Conservation (phyloP, 805 yeast species). For the Candida vartiovaarae region DNA sequence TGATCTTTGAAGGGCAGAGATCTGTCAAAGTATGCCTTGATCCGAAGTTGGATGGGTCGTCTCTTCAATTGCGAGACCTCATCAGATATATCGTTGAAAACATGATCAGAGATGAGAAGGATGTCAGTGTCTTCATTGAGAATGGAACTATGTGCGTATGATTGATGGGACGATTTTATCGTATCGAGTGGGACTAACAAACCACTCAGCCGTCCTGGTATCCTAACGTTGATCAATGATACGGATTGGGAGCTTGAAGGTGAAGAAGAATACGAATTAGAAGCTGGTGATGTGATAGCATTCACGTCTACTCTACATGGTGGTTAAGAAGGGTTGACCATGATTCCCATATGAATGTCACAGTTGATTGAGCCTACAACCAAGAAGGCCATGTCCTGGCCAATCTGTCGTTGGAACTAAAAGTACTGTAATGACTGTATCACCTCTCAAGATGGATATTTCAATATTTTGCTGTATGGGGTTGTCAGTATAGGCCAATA, state of each 20-base stretch:
- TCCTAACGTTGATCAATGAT: constrained; percentile 84
- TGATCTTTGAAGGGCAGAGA: constrained; percentile 56
- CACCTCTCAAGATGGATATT: constrained; percentile 2
- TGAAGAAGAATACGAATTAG: constrained; percentile 71
- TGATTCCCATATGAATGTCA: constrained; percentile 60
- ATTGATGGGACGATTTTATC: neutral
- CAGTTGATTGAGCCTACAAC: constrained; percentile 22
- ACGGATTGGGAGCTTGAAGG: constrained; percentile 97
- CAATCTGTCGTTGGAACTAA: constrained; percentile 13
- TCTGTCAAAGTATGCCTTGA: constrained; percentile 43
- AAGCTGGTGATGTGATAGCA: constrained; percentile 68
- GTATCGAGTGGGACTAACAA: neutral
- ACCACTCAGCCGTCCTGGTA: constrained; percentile 70
- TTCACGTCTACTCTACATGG: constrained; percentile 95
- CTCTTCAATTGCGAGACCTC: constrained; percentile 38
- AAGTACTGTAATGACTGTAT: neutral
- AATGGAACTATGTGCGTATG: constrained; percentile 42
- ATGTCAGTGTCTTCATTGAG: constrained; percentile 69
- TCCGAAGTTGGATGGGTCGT: constrained; percentile 32
- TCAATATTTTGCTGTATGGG: neutral
- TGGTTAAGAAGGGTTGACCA: constrained; percentile 42
- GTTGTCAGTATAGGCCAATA: neutral
- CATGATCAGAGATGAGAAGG: constrained; percentile 54
- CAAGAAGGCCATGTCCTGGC: constrained; percentile 26
- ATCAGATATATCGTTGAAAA: constrained; percentile 45